Base-by-base conservation (phyloP, 768 basidiomycete genomes). In the Chiua virens region DNA sequence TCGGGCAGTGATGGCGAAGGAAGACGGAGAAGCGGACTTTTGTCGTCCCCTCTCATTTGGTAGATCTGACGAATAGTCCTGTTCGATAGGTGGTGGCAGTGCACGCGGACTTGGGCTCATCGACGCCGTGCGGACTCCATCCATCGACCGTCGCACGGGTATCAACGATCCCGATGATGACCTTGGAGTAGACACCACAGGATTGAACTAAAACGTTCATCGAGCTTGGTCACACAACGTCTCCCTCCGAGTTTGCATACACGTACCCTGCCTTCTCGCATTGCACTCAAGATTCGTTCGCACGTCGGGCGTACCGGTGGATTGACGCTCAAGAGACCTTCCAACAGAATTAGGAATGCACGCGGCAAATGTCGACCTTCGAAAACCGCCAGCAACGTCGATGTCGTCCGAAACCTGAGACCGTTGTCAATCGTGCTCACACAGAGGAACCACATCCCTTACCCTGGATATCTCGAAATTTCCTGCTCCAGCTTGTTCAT, bases 381-480 rank as follows among this genome's bases (percentile, higher is more conserved):
- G 54, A 92, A 91, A 2, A 77, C 69, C 0, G 79, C 69, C 3
- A 75, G 73, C 25, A 89, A 58, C 0, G 73, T 69, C 3, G 79
- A 53, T 1, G 76, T 81, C 0, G 81, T 78, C 57, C 73, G 74
- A 65, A 83, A 85, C 5, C 80, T 81, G 44, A n/a, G 21, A 5
- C n/a, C 20, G 14, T 47, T 36, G 37, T 60, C 53, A 67, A 18
- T 25, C 21, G 18, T 17, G 23, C 32, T 52, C 34, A 25, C 38
- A 22, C 27, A 45, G 30, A 32, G 8, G 18, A 44, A 22, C 11
- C 13, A 4, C 17, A 46, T 27, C 40, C 59, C 76, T 37, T 56
- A 92, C 83, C 95, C 95, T 41, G 78, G 71, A 71, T 96, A 98
- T 4, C 66, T 60, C 51, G 79, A 52, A 10, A 97, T 87, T 62